These are phyloP conservation scores for Pyrenopolyporus hunteri DNA, from an alignment of 495 filamentous ascomycete species.

Conservation along the genomic window DNA sequence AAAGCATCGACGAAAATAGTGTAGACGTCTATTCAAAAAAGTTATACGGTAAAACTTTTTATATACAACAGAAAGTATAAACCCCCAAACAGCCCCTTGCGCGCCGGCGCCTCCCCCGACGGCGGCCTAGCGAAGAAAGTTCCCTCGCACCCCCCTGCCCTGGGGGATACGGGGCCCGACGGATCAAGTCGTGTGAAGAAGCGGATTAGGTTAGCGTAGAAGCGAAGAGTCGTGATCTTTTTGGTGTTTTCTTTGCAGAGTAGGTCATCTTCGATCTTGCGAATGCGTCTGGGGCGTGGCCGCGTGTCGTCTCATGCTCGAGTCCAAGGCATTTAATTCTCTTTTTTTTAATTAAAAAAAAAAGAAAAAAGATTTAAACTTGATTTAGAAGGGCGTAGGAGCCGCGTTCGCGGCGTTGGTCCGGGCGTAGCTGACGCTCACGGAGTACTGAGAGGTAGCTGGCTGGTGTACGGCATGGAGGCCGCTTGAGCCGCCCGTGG, in stretches of 20 bases:
- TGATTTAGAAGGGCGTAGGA: neutral
- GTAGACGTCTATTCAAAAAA: no score
- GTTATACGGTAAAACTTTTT: no score
- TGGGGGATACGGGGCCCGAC: neutral
- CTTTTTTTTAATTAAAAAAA: no score
- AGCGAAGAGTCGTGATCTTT: slow-evolving; percentile 8
- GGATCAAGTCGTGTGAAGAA: neutral
- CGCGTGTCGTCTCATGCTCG: neutral
- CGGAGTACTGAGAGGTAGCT: slow-evolving; percentile 1
- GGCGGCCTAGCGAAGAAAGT: neutral
- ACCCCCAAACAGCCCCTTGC: slow-evolving; percentile 13
- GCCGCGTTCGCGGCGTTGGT: neutral
- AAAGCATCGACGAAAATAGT: no score
- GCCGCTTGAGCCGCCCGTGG: neutral
- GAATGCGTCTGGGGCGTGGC: neutral
- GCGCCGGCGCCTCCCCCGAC: slow-evolving; percentile 1
- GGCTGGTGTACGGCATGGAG: neutral
- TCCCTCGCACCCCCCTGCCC: slow-evolving; percentile 6
- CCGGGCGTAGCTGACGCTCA: slow-evolving; percentile 14
- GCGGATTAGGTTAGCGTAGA: neutral
- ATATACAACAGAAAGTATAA: neutral
- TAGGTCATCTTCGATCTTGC: neutral
- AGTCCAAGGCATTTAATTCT: no score
- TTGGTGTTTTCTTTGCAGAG: no score
- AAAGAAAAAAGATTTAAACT: neutral